Conservation (phyloP, 1,284 basidiomycete genomes). For the Crucibulum parvulum region DNA sequence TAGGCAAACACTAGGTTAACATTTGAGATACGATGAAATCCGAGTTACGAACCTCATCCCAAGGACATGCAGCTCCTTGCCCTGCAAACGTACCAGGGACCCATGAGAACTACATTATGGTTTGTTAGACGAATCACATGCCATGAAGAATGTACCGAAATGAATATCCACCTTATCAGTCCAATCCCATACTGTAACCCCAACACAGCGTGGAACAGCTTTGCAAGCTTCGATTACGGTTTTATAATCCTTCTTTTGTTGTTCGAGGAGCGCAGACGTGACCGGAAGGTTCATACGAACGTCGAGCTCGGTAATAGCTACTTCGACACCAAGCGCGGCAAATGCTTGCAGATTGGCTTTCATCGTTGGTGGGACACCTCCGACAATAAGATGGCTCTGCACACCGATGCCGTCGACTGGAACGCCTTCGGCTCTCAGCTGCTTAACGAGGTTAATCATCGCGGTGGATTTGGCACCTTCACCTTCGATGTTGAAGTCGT, state of each 20-base stretch:
- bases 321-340: slow-evolving; percentile 58
- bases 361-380: slow-evolving; percentile 50
- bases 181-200: slow-evolving; percentile 6
- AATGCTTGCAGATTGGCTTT: slow-evolving; percentile 54
- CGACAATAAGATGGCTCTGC: slow-evolving; percentile 60
- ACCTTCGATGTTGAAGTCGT: slow-evolving; percentile 64
- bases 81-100: slow-evolving; percentile 7
- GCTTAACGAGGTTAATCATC: slow-evolving; percentile 44
- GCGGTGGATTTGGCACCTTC: slow-evolving; percentile 59
- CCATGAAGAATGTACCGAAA: not conserved
- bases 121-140: not conserved
- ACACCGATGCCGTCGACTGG: slow-evolving; percentile 66
- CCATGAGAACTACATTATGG: slow-evolving; percentile 3
- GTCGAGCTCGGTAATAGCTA: slow-evolving; percentile 67
- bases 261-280: not conserved
- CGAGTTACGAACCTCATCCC: slow-evolving; percentile 4
- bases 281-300: slow-evolving; percentile 50
- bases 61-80: slow-evolving; percentile 7
- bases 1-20: too few relatives aligned
- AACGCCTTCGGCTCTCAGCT: slow-evolving; percentile 48
- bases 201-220: slow-evolving; percentile 1
- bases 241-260: slow-evolving; percentile 3
- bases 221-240: slow-evolving; percentile 2
- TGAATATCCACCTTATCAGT: slow-evolving; percentile 1
- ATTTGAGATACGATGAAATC: not conserved